These are phyloP conservation scores for Phlyctochytrium bullatum DNA, from an alignment of 192 early-diverging fungal genomes.

Conservation along the genomic window DNA sequence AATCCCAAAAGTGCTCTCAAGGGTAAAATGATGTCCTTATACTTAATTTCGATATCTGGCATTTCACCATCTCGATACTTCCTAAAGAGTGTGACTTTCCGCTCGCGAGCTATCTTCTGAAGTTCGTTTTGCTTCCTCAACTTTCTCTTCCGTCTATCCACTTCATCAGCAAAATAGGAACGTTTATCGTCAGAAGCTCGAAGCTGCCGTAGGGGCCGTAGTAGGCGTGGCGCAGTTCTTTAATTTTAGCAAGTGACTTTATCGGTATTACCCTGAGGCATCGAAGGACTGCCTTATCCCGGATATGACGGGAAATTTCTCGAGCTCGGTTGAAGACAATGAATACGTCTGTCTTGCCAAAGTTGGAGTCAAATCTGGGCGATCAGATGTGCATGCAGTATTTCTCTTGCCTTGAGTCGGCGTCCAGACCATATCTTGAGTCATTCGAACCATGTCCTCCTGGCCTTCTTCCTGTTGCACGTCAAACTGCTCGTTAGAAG, in stretches of 20 bases:
- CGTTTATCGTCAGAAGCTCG: too few relatives aligned
- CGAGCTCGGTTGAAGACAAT: too few relatives aligned
- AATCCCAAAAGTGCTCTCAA: conserved; percentile 53
- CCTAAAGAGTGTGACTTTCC: conserved; percentile 58
- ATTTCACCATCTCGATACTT: conserved; percentile 69
- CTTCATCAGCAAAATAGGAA: conserved; percentile 39
- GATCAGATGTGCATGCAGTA: conserved; percentile 3
- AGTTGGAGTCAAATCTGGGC: not conserved
- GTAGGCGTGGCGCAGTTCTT: too few relatives aligned
- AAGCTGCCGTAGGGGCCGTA: too few relatives aligned
- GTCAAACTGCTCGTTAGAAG: too few relatives aligned
- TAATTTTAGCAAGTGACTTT: too few relatives aligned
- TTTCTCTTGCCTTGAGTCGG: conserved; percentile 21
- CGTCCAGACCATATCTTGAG: conserved; percentile 41
- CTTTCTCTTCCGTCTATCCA: conserved; percentile 42
- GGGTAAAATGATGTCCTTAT: conserved; percentile 65
- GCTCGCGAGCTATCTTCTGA: conserved; percentile 47
- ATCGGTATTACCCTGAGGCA: too few relatives aligned
- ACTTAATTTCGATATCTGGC: conserved; percentile 74
- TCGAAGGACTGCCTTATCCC: too few relatives aligned
- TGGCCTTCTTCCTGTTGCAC: too few relatives aligned
- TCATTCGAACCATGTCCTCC: conserved; percentile 30
- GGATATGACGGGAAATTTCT: too few relatives aligned
- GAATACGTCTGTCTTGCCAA: too few relatives aligned
- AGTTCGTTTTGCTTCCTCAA: conserved; percentile 17